These are phyloP conservation scores for Calonectria ilicicola DNA, from an alignment of 2,329 filamentous ascomycete species.

Conservation along the genomic window DNA sequence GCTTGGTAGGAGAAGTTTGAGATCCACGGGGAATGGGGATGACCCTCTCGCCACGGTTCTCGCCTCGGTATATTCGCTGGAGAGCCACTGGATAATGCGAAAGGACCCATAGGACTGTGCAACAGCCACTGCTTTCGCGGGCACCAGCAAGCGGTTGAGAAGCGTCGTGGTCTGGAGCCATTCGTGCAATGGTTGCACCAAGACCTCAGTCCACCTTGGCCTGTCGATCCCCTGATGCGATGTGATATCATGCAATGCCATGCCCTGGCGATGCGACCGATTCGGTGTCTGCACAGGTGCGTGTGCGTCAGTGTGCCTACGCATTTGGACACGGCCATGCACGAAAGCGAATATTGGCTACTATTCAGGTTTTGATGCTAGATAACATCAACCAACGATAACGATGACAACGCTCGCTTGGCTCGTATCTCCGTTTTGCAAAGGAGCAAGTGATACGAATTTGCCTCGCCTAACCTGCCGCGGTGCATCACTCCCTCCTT, in stretches of 20 bases:
- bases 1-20: background rate
- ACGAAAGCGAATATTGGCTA: background rate
- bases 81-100: background rate
- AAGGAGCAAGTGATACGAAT: background rate
- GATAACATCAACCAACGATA: background rate
- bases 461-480: background rate
- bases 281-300: constrained; percentile 14
- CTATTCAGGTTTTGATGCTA: constrained; percentile 13
- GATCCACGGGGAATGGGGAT: constrained; percentile 13
- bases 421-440: background rate
- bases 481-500: background rate
- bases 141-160: background rate
- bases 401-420: background rate
- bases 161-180: background rate
- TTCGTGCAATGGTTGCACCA: background rate
- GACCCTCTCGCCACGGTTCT: background rate
- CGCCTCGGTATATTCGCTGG: background rate
- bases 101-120: background rate
- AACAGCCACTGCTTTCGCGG: background rate
- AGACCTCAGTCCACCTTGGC: background rate
- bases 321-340: background rate
- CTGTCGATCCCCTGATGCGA: constrained; percentile 28
- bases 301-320: constrained; percentile 15
- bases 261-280: constrained; percentile 4
- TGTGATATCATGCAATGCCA: constrained; percentile 35